Evolutionary conservation across 257 asterid species (phyloP), one percentile per base, ranked within the genome.

Genomic region (Mentha longifolia): DNA sequence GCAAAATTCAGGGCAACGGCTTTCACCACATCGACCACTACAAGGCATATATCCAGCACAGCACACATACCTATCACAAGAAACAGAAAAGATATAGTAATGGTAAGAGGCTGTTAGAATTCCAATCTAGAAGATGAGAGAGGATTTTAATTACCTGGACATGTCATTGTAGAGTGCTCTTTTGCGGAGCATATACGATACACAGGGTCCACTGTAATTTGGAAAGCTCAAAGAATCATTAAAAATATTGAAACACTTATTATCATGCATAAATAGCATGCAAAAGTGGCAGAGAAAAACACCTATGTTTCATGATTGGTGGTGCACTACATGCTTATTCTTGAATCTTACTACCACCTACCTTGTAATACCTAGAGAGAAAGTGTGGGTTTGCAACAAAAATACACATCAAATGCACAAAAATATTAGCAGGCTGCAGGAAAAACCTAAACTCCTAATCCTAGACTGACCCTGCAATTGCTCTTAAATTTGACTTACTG

Each of bases 21-120:
- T 95, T 85, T 95, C 99, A 76, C 98, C 99, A 75, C 99, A 95
- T 33, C 96, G 88, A 63, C 99, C 99, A 82, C 99, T 95, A 89
- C 99, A 95, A 67, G 99, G 99, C 97, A 95, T 80, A 80, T 95
- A 95, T 56, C 99, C 99, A 70, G 98, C 99, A 79, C 99, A 95
- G 73, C 99, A 95, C 45, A 80, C 86, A 82, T 95, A 92, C 89
- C 99, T 95, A 65, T 33, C 67, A 56, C 77, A 56, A 57, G 75
- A 25, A 61, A 54, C 54, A 78, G 12, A 11, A 22, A 69, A 71
- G 41, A 66, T 39, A 57, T 43, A 31, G 30, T 42, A 37, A 61
- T 11, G 46, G 75, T 68, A 73, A 61, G 45, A 69, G 55, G 45
- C 56, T 41, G 37, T 54, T 49, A 47, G 17, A 25, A 42, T 28